These are phyloP conservation scores for Mayamaea pseudoterrestris DNA, from an alignment of 108 stramenopile species.

Conservation along the genomic window DNA sequence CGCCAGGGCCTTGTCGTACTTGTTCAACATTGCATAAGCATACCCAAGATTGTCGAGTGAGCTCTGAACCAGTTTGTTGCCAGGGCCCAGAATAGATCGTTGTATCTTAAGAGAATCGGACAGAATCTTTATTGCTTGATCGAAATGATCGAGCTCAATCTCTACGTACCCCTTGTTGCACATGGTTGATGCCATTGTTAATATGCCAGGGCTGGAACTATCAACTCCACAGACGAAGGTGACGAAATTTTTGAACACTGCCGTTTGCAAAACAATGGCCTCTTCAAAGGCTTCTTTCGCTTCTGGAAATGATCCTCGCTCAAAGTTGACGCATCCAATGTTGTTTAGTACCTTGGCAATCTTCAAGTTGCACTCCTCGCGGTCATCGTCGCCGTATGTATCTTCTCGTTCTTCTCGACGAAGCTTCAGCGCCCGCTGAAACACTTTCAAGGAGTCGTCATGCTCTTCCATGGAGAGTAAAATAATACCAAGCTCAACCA, in stretches of 20 bases:
- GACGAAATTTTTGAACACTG: slow-evolving; percentile 21
- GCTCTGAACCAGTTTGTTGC: slow-evolving; percentile 38
- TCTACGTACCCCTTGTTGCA: slow-evolving; percentile 55
- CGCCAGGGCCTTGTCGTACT: slow-evolving; percentile 21
- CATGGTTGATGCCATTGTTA: slow-evolving; percentile 49
- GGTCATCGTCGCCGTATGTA: slow-evolving; percentile 3
- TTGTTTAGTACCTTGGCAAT: slow-evolving; percentile 54
- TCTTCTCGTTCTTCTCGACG: slow-evolving; percentile 29
- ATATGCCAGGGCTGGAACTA: slow-evolving; percentile 30
- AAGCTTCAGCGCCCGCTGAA: slow-evolving; percentile 32
- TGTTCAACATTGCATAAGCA: slow-evolving; percentile 16
- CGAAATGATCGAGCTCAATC: slow-evolving; percentile 26
- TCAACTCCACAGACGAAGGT: slow-evolving; percentile 15
- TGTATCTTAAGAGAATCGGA: slow-evolving; percentile 41
- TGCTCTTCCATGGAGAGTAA: slow-evolving; percentile 43
- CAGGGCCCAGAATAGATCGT: slow-evolving; percentile 24
- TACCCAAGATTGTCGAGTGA: slow-evolving; percentile 47
- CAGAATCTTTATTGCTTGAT: slow-evolving; percentile 26
- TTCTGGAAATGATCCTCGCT: slow-evolving; percentile 23
- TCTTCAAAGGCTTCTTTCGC: slow-evolving; percentile 31
- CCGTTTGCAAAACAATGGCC: slow-evolving; percentile 32
- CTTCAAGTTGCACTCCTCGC: slow-evolving; percentile 27
- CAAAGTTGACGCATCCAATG: slow-evolving; percentile 54
- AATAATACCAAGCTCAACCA: slow-evolving; percentile 58
- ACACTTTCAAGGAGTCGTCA: slow-evolving; percentile 28